Evolutionary conservation across 2,329 filamentous ascomycete species (phyloP).

Genomic region (Xylaria sp.): DNA sequence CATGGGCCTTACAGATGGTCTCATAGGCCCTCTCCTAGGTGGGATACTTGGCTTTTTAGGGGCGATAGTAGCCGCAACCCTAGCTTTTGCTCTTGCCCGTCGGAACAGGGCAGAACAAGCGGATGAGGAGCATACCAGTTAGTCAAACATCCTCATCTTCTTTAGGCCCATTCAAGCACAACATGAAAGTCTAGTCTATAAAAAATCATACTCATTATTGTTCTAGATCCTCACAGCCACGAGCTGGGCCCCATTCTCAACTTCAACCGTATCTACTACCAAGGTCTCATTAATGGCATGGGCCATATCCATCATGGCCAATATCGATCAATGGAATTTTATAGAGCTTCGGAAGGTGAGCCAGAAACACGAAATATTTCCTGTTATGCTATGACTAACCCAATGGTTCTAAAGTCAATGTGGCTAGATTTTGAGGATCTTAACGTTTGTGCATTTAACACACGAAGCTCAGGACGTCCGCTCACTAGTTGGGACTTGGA

Average conservation of each 20-base stretch:
- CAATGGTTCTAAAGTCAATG: too few relatives aligned
- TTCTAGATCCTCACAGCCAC: not conserved
- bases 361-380: too few relatives aligned
- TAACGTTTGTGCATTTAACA: too few relatives aligned
- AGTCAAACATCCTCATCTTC: not conserved
- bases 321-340: not conserved
- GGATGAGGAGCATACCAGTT: conserved; percentile 3
- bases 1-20: conserved; percentile 11
- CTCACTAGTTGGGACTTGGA: too few relatives aligned
- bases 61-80: not conserved
- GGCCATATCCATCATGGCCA: not conserved
- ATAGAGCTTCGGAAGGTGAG: not conserved
- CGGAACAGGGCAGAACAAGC: not conserved
- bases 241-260: not conserved
- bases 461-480: too few relatives aligned
- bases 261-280: not conserved
- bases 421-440: too few relatives aligned
- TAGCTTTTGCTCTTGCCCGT: not conserved
- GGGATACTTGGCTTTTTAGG: conserved; percentile 4
- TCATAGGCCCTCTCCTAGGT: conserved; percentile 2
- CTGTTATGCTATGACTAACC: too few relatives aligned
- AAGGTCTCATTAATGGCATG: not conserved
- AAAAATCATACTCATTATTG: not conserved
- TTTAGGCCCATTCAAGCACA: not conserved
- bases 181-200: not conserved